Evolutionary conservation across 2,329 filamentous ascomycete species (phyloP).

Genomic region (Tolypocladium inflatum): DNA sequence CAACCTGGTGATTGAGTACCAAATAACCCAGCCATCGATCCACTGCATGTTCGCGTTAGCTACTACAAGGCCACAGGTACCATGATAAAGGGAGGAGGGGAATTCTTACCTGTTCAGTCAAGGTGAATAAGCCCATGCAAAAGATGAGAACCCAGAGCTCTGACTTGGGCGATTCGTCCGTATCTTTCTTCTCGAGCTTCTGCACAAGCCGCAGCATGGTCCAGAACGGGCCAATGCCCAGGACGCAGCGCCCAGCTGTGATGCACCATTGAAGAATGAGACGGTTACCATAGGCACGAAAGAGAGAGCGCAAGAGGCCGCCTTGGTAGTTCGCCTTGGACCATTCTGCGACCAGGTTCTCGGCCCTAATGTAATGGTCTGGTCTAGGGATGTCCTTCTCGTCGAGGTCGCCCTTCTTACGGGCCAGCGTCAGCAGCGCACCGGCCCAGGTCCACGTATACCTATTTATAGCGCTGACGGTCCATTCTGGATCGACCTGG

Average conservation of each 20-base stretch:
- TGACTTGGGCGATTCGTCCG: conserved; percentile 33
- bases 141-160: conserved; percentile 61
- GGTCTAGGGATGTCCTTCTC: conserved; percentile 53
- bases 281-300: conserved; percentile 44
- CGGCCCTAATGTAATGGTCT: conserved; percentile 42
- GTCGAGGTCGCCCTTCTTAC: conserved; percentile 49
- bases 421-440: conserved; percentile 43
- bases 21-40: conserved; percentile 57
- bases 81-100: not conserved
- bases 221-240: conserved; percentile 64
- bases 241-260: conserved; percentile 40
- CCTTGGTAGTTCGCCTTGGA: conserved; percentile 32
- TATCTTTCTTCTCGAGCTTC: conserved; percentile 47
- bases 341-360: conserved; percentile 41
- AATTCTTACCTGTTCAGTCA: conserved; percentile 35
- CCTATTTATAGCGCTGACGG: conserved; percentile 48
- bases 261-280: conserved; percentile 51
- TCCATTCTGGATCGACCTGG: conserved; percentile 54
- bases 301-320: conserved; percentile 51
- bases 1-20: conserved; percentile 54
- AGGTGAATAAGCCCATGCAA: conserved; percentile 49
- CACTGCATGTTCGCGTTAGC: conserved; percentile 23
- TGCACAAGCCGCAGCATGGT: conserved; percentile 57
- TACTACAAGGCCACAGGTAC: too few species aligned
- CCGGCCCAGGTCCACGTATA: conserved; percentile 59